A percentile compares a stretch with the other conserved stretches of the same genome.
phyloP scores from a whole-genome alignment of 192 early-diverging fungal genomes.

The Mortierella hygrophila region DNA sequence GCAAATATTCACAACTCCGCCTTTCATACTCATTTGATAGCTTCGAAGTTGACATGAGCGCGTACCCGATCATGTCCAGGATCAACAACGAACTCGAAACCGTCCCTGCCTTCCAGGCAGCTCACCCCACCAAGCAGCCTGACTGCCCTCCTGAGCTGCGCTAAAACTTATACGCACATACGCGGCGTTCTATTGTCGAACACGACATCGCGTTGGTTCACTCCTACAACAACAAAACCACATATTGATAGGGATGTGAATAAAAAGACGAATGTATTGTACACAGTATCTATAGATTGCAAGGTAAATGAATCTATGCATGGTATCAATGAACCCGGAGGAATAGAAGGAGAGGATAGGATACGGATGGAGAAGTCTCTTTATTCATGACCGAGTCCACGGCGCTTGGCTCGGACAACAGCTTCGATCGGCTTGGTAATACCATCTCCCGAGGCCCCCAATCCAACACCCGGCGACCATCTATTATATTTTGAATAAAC shows the following conservation, averaged over 20 bases:
- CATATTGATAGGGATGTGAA: not conserved
- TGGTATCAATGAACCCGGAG: not conserved
- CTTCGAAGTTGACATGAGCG: slow-evolving; percentile 74
- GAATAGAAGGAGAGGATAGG: not conserved
- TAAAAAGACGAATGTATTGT: not conserved
- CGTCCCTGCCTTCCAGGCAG: slow-evolving; percentile 73
- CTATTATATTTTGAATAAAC: not conserved
- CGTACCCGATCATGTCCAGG: slow-evolving; percentile 75
- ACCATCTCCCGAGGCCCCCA: slow-evolving; percentile 56
- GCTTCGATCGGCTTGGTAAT: slow-evolving; percentile 62
- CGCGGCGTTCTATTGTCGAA: not conserved
- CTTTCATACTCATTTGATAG: slow-evolving; percentile 28
- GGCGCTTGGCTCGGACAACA: slow-evolving; percentile 52
- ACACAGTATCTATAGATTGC: no score
- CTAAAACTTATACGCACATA: not conserved
- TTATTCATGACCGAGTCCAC: slow-evolving; percentile 54
- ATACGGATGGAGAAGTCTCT: no score
- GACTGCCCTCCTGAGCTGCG: slow-evolving; percentile 71
- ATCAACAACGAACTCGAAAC: slow-evolving; percentile 68
- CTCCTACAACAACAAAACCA: not conserved
- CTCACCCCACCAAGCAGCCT: slow-evolving; percentile 71
- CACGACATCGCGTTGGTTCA: not conserved
- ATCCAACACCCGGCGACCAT: slow-evolving; percentile 60
- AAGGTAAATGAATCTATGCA: not conserved
- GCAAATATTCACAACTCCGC: not conserved